Evolutionary conservation across 1,139 yeast genomes (phyloP).

Genomic region (Candida pseudoviswanathii): DNA sequence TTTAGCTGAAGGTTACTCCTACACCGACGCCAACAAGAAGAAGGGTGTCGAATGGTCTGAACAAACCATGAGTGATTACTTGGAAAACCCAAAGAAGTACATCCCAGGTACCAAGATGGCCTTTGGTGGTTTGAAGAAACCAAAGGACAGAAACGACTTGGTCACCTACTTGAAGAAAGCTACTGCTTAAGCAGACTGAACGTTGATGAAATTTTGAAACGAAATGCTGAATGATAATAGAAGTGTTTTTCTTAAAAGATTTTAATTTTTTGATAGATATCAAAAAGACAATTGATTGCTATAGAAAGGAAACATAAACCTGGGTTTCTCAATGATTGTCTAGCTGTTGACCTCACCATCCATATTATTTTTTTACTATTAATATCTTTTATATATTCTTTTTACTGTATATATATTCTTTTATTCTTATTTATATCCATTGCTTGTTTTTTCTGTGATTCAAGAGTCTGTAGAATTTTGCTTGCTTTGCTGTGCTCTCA

Average conservation of each 20-base stretch:
- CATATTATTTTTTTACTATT: neutral
- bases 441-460: neutral
- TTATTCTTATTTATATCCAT: neutral
- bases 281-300: neutral
- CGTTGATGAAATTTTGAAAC: neutral
- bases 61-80: constrained; percentile 90
- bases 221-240: neutral
- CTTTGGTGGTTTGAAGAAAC: constrained; percentile 98
- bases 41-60: constrained; percentile 88
- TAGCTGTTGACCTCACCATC: neutral
- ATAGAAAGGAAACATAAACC: neutral
- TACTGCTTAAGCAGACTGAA: constrained; percentile 45
- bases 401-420: constrained; percentile 1
- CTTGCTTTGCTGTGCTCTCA: neutral
- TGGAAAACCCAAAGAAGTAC: constrained; percentile 99
- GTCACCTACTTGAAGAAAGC: constrained; percentile 86
- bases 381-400: constrained; percentile 1
- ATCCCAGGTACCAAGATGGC: constrained; percentile 99
- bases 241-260: neutral
- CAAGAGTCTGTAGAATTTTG: neutral
- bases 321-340: constrained; percentile 1
- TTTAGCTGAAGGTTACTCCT: constrained; percentile 87
- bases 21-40: constrained; percentile 98
- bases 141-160: constrained; percentile 97
- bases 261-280: neutral